Evolutionary conservation across 2,329 filamentous ascomycete species (phyloP).

Genomic region (Annulohypoxylon truncatum): DNA sequence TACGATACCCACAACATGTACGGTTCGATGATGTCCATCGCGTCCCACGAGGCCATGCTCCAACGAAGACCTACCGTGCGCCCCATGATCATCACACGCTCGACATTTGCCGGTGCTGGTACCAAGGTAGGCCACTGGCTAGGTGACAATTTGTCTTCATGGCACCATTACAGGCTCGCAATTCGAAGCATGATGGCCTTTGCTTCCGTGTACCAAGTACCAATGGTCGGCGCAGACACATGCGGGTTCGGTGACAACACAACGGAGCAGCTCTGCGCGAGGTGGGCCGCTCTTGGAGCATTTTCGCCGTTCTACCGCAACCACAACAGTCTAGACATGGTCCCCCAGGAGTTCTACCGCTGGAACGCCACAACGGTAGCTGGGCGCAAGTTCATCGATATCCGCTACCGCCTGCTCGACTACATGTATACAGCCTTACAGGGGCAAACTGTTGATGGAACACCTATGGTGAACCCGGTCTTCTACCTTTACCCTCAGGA

Average conservation of each 20-base stretch:
- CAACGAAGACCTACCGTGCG: slow-evolving; percentile 70
- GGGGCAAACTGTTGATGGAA: slow-evolving; percentile 69
- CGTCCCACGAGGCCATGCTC: slow-evolving; percentile 74
- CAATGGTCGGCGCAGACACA: slow-evolving; percentile 78
- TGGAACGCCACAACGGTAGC: slow-evolving; percentile 71
- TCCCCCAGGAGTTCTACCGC: slow-evolving; percentile 78
- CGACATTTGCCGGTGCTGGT: slow-evolving; percentile 80
- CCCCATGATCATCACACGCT: slow-evolving; percentile 79
- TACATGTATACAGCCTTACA: slow-evolving; percentile 80
- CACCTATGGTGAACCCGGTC: slow-evolving; percentile 73
- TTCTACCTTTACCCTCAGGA: slow-evolving; percentile 75
- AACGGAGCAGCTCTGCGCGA: slow-evolving; percentile 75
- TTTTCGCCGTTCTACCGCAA: slow-evolving; percentile 83
- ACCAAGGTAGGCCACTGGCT: slow-evolving; percentile 71
- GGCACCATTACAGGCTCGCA: slow-evolving; percentile 68
- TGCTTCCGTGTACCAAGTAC: slow-evolving; percentile 73
- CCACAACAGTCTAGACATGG: slow-evolving; percentile 67
- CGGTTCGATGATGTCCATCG: slow-evolving; percentile 78
- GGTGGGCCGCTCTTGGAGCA: slow-evolving; percentile 80
- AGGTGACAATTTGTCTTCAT: slow-evolving; percentile 67
- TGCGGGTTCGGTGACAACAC: slow-evolving; percentile 80
- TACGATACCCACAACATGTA: slow-evolving; percentile 85
- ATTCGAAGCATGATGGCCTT: slow-evolving; percentile 71
- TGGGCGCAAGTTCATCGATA: slow-evolving; percentile 73
- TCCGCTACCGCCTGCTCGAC: slow-evolving; percentile 76